Evolutionary conservation across 768 basidiomycete species (phyloP), one percentile per base, ranked within the genome.

Genomic region (Stropharia rugosoannulata): DNA sequence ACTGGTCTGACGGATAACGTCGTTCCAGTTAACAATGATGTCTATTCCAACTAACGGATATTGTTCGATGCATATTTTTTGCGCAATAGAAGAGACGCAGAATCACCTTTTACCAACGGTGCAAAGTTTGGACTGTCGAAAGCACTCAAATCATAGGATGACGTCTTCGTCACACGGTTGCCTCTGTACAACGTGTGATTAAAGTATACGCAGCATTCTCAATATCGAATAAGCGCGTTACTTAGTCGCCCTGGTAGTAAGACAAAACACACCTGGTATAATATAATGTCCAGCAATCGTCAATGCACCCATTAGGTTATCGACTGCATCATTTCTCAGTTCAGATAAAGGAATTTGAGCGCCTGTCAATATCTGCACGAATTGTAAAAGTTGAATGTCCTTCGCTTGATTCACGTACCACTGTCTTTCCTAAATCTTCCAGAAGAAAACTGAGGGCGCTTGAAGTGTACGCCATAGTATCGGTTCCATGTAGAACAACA

Each of bases 281-380:
- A 90, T 89, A 64, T 86, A 95, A 63, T 92, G 87, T 1, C 95
- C 95, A 13, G 95, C 94, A 49, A 96, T 87, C 13, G 88, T 85
- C 35, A 98, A 74, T 3, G 93, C 90, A 7, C 93, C 94, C 67
- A 97, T 84, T 9, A 97, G 74, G 67, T 97, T 98, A 62, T 96
- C 95, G 5, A 94, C 86, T 7, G 94, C 93, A 68, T 98, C 95
- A 62, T 95, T 97, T n/a, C 93, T 82, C 44, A 95, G 75, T 65
- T 94, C 89, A 1, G 90, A 93, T 35, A 95, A 75, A 12, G 95
- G 93, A 36, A 98, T 96, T 73, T 97, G 95, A 0, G 95, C 93
- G 11, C 95, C 95, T 1, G 93, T 96, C 29, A 95, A 62, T 55
- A 96, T 93, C 92, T 93, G 19, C 10, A 16, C 7, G 15, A 40